A percentile compares a stretch with the other conserved stretches of the same genome.
These are phyloP conservation scores for Erythrophleum ivorense DNA, from an alignment of 331 rosid species.

Conservation along the genomic window DNA sequence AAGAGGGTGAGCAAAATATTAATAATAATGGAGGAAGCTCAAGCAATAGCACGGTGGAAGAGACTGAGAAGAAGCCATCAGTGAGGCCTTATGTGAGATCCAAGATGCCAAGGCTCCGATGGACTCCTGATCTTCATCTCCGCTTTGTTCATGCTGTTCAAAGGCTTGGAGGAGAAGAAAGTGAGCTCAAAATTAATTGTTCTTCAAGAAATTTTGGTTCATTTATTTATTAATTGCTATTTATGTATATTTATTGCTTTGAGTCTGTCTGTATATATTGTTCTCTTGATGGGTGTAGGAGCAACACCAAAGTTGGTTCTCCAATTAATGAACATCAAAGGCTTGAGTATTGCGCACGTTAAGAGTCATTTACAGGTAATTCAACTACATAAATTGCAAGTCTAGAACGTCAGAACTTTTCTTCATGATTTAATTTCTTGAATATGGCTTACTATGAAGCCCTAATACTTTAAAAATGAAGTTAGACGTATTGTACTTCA, in stretches of 20 bases:
- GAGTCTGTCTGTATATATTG: neutral
- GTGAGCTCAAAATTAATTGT: constrained; percentile 47
- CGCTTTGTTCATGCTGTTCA: constrained; percentile 88
- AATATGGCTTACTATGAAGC: neutral
- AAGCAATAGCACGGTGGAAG: constrained; percentile 91
- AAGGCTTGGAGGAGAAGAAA: constrained; percentile 97
- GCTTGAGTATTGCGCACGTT: constrained; percentile 90
- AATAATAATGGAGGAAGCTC: constrained; percentile 77
- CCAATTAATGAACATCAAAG: constrained; percentile 93
- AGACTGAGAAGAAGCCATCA: constrained; percentile 58
- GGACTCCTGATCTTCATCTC: constrained; percentile 95
- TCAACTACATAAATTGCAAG: neutral
- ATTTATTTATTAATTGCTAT: neutral
- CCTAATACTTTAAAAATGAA: neutral
- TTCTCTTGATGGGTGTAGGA: constrained; percentile 54
- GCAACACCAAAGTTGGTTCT: constrained; percentile 99
- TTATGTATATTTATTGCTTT: neutral
- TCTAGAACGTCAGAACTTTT: no score
- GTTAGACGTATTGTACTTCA: neutral
- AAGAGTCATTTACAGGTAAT: constrained; percentile 96
- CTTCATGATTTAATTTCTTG: neutral
- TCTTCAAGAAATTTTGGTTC: neutral
- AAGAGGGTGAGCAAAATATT: constrained; percentile 32
- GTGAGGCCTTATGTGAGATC: constrained; percentile 94
- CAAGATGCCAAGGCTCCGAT: constrained; percentile 83